phyloP scores from a whole-genome alignment of 768 basidiomycete species.

The Mycena rosella region DNA sequence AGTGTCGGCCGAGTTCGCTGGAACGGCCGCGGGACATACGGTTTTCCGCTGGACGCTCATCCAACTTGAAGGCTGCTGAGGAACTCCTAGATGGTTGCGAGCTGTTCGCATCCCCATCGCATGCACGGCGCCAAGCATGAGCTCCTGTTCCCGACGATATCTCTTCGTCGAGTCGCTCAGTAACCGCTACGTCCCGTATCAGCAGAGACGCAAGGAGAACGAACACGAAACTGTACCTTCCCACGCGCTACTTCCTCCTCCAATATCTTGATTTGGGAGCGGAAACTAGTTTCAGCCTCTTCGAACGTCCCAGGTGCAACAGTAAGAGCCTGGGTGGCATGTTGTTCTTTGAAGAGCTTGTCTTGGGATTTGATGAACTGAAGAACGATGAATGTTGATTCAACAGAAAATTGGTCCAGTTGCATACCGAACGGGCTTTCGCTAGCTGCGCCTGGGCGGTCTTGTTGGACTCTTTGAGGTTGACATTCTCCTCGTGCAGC shows the following conservation, averaged over 20 bases:
- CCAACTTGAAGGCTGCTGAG: slow-evolving; percentile 74
- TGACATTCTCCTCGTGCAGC: slow-evolving; percentile 83
- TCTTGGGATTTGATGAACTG: slow-evolving; percentile 96
- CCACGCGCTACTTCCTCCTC: slow-evolving; percentile 72
- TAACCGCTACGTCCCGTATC: slow-evolving; percentile 53
- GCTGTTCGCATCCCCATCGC: slow-evolving; percentile 73
- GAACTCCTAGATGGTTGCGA: slow-evolving; percentile 69
- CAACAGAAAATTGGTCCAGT: neutral
- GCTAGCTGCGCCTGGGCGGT: slow-evolving; percentile 79
- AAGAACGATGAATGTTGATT: slow-evolving; percentile 7
- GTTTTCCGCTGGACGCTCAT: slow-evolving; percentile 73
- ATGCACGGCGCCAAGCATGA: slow-evolving; percentile 85
- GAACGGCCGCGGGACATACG: slow-evolving; percentile 44
- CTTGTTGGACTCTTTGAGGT: slow-evolving; percentile 78
- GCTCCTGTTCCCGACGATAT: slow-evolving; percentile 82
- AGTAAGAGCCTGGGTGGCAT: slow-evolving; percentile 65
- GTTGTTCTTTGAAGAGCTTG: slow-evolving; percentile 87
- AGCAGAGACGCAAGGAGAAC: slow-evolving; percentile 1
- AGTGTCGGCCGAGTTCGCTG: neutral
- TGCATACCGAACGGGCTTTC: slow-evolving; percentile 79
- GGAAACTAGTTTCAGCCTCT: slow-evolving; percentile 77
- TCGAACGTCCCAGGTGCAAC: slow-evolving; percentile 69
- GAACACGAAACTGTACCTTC: slow-evolving; percentile 55
- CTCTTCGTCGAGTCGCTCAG: slow-evolving; percentile 67
- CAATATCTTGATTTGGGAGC: slow-evolving; percentile 73